Base-by-base conservation (phyloP, 2,329 filamentous ascomycete species). In the Juglanconis juglandina region DNA sequence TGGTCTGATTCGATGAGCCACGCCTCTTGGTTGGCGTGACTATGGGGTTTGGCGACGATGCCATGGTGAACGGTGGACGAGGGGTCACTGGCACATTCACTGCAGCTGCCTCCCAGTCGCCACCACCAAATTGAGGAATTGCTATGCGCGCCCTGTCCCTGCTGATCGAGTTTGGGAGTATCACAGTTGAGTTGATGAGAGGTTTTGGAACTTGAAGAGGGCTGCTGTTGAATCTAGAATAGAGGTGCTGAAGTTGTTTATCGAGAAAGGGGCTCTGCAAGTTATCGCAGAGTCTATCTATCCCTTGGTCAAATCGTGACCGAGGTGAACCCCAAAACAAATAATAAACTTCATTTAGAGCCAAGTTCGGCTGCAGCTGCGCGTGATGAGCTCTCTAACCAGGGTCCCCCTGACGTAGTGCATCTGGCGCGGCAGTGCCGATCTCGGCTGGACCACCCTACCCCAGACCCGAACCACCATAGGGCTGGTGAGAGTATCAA, bases 1-100 rank as follows among this genome's bases (percentile, higher is more conserved):
- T 55, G 13, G 37, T 24, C 50, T 61, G 48, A 34, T 54, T 56
- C 8, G 57, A 52, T 11, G 56, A 59, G 30, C 44, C n/a, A 41
- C 56, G 52, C 56, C 52, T 58, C 47, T 50, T 63, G 33, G 32
- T 39, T 11, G 48, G 69, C 67, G 58, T 73, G 14, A 54, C 39
- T 47, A 58, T 34, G 42, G 41, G 39, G 11, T 57, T 54, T 39
- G 61, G 51, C 46, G 61, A 58, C 39, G 53, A 58, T 14, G 55
- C 41, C 61, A 63, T 63, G 17, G 55, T 61, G 58, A 30, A 33
- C 41, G 1, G 24, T 46, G 39, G 44, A 42, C 46, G 24, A 33
- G n/a, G 41, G 53, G 44, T 10, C 32, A 33, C 53, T 48, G 9
- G 24, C 46, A 9, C 4, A n/a, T 32, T 8, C 46, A 48, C 46